phyloP scores from a whole-genome alignment of 1,139 yeast genomes.

The Hansenula sp. region DNA sequence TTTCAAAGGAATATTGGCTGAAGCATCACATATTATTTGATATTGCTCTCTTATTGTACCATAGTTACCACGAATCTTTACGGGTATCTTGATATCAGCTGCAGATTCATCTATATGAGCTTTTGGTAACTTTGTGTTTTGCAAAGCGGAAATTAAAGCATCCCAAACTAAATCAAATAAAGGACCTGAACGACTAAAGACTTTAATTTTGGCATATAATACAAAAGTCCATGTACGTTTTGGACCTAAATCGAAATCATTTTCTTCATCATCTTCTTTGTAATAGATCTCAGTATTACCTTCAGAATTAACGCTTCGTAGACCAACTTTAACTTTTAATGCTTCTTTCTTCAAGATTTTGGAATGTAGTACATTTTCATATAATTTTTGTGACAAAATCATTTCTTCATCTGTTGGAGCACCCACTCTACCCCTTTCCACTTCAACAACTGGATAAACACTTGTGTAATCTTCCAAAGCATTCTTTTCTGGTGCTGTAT shows the following conservation, averaged over 20 bases:
- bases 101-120: slow-evolving; percentile 59
- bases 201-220: slow-evolving; percentile 69
- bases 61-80: slow-evolving; percentile 47
- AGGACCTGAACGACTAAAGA: slow-evolving; percentile 80
- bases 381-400: slow-evolving; percentile 66
- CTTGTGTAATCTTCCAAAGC: slow-evolving; percentile 31
- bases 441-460: slow-evolving; percentile 76
- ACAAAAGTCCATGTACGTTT: slow-evolving; percentile 55
- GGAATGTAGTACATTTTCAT: slow-evolving; percentile 54
- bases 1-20: slow-evolving; percentile 27
- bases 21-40: slow-evolving; percentile 41
- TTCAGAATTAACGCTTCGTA: slow-evolving; percentile 39
- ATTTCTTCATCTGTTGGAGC: slow-evolving; percentile 93
- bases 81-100: slow-evolving; percentile 45
- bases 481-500: slow-evolving; percentile 8
- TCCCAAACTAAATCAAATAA: slow-evolving; percentile 75
- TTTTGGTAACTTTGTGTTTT: slow-evolving; percentile 57
- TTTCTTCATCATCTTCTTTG: slow-evolving; percentile 30
- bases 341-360: slow-evolving; percentile 44
- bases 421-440: slow-evolving; percentile 69
- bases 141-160: slow-evolving; percentile 61
- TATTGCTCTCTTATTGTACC: slow-evolving; percentile 40
- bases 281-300: slow-evolving; percentile 35
- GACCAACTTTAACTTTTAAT: slow-evolving; percentile 47
- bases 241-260: slow-evolving; percentile 28